Percentiles rank a stretch among this genome's conserved stretches.
Evolutionary conservation across 192 early-diverging fungal genomes (phyloP).

Genomic region (Tieghemiomyces parasiticus): DNA sequence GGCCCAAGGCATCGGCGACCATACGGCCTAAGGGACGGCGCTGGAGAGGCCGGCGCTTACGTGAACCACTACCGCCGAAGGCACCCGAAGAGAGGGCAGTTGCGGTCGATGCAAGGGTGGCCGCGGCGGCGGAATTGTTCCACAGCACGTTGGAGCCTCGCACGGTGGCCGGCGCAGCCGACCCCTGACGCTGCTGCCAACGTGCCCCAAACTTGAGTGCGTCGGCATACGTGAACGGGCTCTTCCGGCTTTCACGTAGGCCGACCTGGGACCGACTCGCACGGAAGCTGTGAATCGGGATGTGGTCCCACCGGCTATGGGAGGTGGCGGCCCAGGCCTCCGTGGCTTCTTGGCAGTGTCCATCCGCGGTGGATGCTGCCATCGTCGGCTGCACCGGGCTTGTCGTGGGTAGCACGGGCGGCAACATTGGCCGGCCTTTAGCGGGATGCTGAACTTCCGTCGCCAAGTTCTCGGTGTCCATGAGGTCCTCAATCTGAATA

Average conservation of each 20-base stretch:
- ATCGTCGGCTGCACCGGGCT: not conserved
- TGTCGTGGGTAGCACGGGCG: not conserved
- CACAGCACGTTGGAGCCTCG: no score
- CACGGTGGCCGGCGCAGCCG: no score
- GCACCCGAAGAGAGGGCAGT: no score
- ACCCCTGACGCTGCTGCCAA: not conserved
- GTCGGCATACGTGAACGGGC: not conserved
- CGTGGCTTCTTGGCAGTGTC: no score
- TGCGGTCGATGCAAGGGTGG: no score
- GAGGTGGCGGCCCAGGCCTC: no score
- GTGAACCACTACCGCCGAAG: no score
- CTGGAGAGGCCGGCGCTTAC: no score
- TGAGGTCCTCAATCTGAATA: constrained; percentile 2
- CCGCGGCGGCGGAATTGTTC: no score
- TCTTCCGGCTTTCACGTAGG: not conserved
- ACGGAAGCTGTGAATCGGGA: constrained; percentile 10
- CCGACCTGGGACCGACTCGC: not conserved
- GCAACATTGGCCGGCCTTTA: not conserved
- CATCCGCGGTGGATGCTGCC: no score
- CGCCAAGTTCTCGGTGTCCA: constrained; percentile 5
- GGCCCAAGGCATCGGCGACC: no score
- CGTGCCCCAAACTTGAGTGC: constrained; percentile 2
- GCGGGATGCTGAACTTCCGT: not conserved
- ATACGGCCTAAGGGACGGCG: no score
- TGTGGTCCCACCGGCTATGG: constrained; percentile 4